Conservation (phyloP, 2,329 filamentous ascomycete genomes). For the Fusarium compactum region DNA sequence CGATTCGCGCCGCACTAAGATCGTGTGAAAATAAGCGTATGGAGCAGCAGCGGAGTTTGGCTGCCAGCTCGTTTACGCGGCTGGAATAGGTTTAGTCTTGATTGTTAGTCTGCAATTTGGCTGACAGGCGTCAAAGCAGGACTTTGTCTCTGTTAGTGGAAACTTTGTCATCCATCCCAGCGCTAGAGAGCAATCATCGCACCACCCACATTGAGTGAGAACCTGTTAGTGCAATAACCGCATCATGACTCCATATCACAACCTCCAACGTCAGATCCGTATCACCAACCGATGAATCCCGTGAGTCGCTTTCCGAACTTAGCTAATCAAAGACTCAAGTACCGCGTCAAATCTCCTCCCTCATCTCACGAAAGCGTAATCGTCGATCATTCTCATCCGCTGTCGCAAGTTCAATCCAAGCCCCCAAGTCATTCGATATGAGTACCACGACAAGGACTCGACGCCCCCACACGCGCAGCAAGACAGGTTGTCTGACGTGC, state of each 20-base stretch:
- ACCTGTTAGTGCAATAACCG: not conserved
- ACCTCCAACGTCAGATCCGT: not conserved
- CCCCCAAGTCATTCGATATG: not conserved
- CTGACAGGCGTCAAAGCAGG: not conserved
- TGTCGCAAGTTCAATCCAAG: not conserved
- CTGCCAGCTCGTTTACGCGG: slow-evolving; percentile 37
- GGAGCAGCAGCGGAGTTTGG: slow-evolving; percentile 9
- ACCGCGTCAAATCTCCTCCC: not conserved
- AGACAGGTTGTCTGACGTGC: slow-evolving; percentile 38
- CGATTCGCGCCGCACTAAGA: not conserved
- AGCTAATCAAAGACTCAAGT: not conserved
- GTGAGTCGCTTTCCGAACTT: not conserved
- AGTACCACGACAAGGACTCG: slow-evolving; percentile 21
- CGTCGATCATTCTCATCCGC: not conserved
- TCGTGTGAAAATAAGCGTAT: not conserved
- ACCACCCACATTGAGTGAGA: rapidly evolving
- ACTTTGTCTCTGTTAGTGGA: slow-evolving; percentile 3
- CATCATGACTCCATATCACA: no score
- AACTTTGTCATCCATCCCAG: rapidly evolving
- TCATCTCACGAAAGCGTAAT: not conserved
- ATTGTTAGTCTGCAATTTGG: not conserved
- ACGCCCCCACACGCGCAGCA: slow-evolving; percentile 40
- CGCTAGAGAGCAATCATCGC: not conserved
- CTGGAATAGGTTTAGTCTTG: slow-evolving; percentile 40
- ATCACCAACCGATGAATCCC: not conserved